A percentile compares a stretch with the other conserved stretches of the same genome.
Evolutionary conservation across 768 basidiomycete genomes (phyloP).

Genomic region (Phylloporus scabripes): DNA sequence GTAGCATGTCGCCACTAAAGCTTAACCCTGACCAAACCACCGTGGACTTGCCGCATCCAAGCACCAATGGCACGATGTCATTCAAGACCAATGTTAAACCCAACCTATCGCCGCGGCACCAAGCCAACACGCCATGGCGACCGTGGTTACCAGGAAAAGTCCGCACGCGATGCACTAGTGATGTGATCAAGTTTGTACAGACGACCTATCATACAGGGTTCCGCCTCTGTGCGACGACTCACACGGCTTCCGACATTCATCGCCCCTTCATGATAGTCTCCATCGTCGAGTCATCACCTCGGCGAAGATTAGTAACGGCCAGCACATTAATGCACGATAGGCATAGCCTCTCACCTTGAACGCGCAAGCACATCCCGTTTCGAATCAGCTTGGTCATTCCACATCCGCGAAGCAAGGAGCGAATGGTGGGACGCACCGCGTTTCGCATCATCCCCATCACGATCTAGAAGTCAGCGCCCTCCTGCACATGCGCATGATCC

Average conservation of each 20-base stretch:
- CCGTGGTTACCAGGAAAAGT: not conserved
- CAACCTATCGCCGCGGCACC: constrained; percentile 13
- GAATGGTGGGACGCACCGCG: not conserved
- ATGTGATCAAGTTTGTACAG: not conserved
- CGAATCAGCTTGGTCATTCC: not conserved
- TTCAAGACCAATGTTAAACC: not conserved
- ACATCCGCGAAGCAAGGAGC: constrained; percentile 23
- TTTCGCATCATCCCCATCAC: constrained; percentile 10
- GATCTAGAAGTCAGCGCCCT: constrained; percentile 6
- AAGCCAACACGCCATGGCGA: constrained; percentile 1
- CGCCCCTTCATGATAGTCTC: not conserved
- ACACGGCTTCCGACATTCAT: not conserved
- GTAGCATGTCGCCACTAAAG: not conserved
- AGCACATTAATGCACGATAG: not conserved
- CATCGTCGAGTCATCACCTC: not conserved
- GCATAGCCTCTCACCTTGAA: constrained; percentile 2
- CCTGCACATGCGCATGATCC: constrained; percentile 1
- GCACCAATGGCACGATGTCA: not conserved
- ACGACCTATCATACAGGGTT: not conserved
- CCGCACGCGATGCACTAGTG: too few species aligned
- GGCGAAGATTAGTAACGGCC: not conserved
- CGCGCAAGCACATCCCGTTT: too few species aligned
- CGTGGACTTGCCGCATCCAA: not conserved
- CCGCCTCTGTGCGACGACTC: not conserved
- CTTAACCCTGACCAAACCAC: not conserved